phyloP scores from a whole-genome alignment of 805 yeast species.

The Cyberlindnera misumaiensis region DNA sequence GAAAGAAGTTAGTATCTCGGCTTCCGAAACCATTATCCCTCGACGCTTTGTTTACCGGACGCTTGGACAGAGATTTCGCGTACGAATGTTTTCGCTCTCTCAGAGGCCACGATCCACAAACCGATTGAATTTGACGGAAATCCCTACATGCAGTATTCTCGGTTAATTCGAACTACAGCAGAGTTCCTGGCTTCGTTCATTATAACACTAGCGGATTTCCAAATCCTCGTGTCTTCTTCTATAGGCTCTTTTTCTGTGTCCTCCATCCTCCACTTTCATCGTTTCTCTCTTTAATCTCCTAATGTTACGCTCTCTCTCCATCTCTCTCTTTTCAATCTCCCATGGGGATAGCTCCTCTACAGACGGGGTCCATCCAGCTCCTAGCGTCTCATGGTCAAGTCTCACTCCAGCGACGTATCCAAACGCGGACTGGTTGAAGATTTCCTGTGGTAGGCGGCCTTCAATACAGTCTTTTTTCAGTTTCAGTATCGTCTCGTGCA shows the following conservation, averaged over 20 bases:
- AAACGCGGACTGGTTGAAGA: conserved; percentile 53
- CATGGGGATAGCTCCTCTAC: conserved; percentile 82
- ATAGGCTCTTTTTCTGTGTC: conserved; percentile 31
- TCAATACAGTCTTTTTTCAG: conserved; percentile 80
- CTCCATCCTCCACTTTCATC: conserved; percentile 57
- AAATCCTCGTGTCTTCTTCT: conserved; percentile 44
- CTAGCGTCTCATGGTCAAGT: conserved; percentile 68
- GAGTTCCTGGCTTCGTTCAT: too few relatives aligned
- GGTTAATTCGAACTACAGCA: too few relatives aligned
- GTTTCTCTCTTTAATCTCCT: conserved; percentile 92
- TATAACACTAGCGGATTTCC: conserved; percentile 1
- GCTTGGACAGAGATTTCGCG: too few relatives aligned
- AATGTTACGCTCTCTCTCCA: conserved; percentile 86
- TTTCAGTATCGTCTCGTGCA: conserved; percentile 73
- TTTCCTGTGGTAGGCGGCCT: conserved; percentile 45
- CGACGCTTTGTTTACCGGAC: too few relatives aligned
- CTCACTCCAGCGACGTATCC: conserved; percentile 62
- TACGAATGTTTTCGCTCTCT: too few relatives aligned
- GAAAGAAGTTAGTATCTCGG: conserved; percentile 12
- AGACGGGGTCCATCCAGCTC: conserved; percentile 80
- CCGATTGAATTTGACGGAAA: too few relatives aligned
- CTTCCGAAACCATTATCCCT: conserved; percentile 15
- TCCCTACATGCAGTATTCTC: too few relatives aligned
- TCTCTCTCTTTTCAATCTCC: conserved; percentile 92
- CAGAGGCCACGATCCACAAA: too few relatives aligned